Evolutionary conservation across 2,329 filamentous ascomycete species (phyloP), one percentile per base, ranked within the genome.

Genomic region (Cryphonectria nitschkei): DNA sequence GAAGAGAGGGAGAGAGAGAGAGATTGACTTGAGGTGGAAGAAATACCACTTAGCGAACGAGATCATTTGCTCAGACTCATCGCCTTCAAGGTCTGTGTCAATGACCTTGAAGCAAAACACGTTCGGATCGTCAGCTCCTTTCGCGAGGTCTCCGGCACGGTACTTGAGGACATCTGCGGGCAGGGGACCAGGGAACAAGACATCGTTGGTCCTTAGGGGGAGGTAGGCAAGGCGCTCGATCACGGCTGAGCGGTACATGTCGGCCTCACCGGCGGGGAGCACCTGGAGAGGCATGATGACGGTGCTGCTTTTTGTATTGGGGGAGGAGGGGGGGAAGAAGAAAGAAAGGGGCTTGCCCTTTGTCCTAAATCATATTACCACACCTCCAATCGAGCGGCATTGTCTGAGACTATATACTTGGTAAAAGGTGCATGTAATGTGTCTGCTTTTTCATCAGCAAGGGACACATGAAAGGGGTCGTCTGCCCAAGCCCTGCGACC

Each of bases 201-300:
- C 74, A 1, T 65, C 22, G 65, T 74, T 78, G 67, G 80, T 74
- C 14, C 78, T 74, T 56, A 76, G 80, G 11, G 76, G 74, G 0
- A 75, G 77, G 70, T 82, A 83, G 26, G 83, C 83, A 3, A 72
- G 74, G 22, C 64, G 72, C 74, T 84, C 82, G 60, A 84, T 81
- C 64, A 79, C 75, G 26, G 78, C 77, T 46, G 78, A 75, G 39
- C 80, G 81, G 39, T 69, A 68, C 29, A 80, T 79, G 74, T 84
- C 83, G 52, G 76, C 76, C 58, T 77, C 78, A 7, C 73, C 78
- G 26, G 81, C 81, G 32, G 76, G 75, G 11, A 78, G 74, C 19
- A 83, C 74, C 74, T 79, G 73, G 37, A 84, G 81, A 60, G 80
- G 77, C 83, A 84, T 84, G 16, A 41, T 74, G 52, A n/a, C 13